A percentile compares a stretch with the other conserved stretches of the same genome.
Evolutionary conservation across 495 filamentous ascomycete genomes (phyloP).

Genomic region (Penicillium canescens): DNA sequence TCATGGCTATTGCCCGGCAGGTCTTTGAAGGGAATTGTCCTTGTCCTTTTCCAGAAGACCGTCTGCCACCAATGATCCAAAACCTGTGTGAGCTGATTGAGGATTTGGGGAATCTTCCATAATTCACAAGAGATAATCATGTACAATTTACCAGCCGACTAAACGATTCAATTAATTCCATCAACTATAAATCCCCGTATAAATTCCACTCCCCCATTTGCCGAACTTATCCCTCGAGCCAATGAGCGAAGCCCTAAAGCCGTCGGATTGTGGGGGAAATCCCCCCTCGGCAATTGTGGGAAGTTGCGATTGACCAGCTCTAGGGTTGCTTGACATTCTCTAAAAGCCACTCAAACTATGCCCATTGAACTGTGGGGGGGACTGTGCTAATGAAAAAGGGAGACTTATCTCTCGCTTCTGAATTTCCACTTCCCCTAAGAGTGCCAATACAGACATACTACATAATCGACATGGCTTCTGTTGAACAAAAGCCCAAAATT

Average conservation of each 20-base stretch:
- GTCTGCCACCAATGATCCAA: constrained; percentile 46
- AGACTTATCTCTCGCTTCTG: neutral
- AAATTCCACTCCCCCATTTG: neutral
- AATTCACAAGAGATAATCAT: neutral
- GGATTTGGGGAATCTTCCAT: constrained; percentile 38
- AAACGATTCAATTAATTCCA: no score
- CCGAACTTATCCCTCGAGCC: neutral
- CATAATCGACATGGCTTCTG: constrained; percentile 2
- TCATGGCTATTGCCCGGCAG: constrained; percentile 48
- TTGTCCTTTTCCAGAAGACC: constrained; percentile 22
- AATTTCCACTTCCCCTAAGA: no score
- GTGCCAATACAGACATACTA: neutral
- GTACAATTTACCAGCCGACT: no score
- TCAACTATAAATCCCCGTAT: neutral
- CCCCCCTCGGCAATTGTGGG: neutral
- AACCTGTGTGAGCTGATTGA: constrained; percentile 56
- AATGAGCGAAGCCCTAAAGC: neutral
- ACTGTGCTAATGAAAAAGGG: no score
- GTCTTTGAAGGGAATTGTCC: constrained; percentile 47
- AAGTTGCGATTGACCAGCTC: neutral
- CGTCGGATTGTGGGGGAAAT: neutral
- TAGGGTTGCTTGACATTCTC: no score
- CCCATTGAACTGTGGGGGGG: no score
- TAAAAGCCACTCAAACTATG: no score
- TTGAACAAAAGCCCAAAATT: constrained; percentile 18